phyloP scores from a whole-genome alignment of 805 yeast genomes.

The Lachancea nothofagi region DNA sequence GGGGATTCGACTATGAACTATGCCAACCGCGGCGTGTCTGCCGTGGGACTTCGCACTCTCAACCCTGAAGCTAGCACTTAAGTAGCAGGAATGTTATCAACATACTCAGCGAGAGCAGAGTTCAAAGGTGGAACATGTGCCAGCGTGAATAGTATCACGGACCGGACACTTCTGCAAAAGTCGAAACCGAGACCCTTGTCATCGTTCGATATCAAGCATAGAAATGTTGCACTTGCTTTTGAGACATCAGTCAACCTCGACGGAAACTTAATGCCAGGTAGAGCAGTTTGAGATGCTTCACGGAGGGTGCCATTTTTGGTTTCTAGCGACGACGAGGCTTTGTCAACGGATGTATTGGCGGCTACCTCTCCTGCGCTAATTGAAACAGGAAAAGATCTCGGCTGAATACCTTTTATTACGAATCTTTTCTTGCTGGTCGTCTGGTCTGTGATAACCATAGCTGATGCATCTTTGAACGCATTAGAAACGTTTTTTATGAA shows the following conservation, averaged over 20 bases:
- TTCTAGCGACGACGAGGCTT: background rate
- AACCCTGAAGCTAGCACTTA: too few relatives aligned
- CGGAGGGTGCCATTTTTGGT: background rate
- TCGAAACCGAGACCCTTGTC: slow-evolving; percentile 24
- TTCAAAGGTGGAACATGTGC: slow-evolving; percentile 32
- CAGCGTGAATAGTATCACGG: slow-evolving; percentile 26
- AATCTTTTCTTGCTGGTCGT: slow-evolving; percentile 68
- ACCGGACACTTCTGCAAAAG: slow-evolving; percentile 28
- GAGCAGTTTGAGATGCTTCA: slow-evolving; percentile 18
- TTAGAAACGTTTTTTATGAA: slow-evolving; percentile 89
- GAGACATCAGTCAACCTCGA: slow-evolving; percentile 29
- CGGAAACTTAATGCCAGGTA: slow-evolving; percentile 29
- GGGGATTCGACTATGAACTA: too few relatives aligned
- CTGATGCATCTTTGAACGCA: slow-evolving; percentile 83
- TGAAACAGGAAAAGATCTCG: slow-evolving; percentile 57
- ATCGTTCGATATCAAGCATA: slow-evolving; percentile 32
- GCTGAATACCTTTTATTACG: slow-evolving; percentile 90
- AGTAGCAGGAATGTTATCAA: slow-evolving; percentile 20
- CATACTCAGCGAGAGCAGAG: slow-evolving; percentile 28
- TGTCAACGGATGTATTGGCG: slow-evolving; percentile 15
- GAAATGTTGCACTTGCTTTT: slow-evolving; percentile 29
- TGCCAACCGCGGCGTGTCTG: too few relatives aligned
- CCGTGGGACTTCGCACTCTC: too few relatives aligned
- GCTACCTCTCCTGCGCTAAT: slow-evolving; percentile 42
- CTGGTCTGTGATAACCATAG: slow-evolving; percentile 77